phyloP scores from a whole-genome alignment of 2,329 filamentous ascomycete genomes.

The Alternaria incomplexa region DNA sequence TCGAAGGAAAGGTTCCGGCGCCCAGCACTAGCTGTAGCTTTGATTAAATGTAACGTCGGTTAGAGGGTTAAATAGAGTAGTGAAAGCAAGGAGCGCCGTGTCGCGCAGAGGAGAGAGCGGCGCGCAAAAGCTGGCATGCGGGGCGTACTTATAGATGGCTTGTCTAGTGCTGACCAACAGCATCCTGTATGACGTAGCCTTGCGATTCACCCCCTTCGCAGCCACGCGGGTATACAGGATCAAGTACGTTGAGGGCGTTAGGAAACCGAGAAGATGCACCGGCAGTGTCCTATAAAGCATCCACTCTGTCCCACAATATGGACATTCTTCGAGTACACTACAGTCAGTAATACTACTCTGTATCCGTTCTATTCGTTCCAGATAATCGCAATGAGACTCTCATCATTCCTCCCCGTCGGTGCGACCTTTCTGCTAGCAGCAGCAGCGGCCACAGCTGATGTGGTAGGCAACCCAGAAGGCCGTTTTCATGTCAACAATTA shows the following conservation, averaged over 20 bases:
- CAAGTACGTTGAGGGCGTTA: too few relatives aligned
- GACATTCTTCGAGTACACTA: background rate
- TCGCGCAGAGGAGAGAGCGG: too few relatives aligned
- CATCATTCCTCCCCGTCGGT: too few relatives aligned
- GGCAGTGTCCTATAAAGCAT: background rate
- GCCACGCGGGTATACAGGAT: too few relatives aligned
- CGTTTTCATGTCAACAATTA: too few relatives aligned
- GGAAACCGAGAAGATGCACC: too few relatives aligned
- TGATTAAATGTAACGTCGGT: background rate
- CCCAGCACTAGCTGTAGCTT: rapidly evolving
- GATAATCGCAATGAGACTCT: too few relatives aligned
- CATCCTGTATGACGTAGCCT: background rate
- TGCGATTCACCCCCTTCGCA: background rate
- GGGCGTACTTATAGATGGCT: background rate
- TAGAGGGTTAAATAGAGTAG: background rate
- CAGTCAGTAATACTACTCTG: too few relatives aligned
- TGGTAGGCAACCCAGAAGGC: too few relatives aligned
- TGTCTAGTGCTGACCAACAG: background rate
- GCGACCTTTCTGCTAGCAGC: background rate
- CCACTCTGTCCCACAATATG: background rate
- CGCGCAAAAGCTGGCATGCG: background rate
- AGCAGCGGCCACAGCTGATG: background rate
- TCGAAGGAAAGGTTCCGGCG: too few relatives aligned
- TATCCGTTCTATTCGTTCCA: too few relatives aligned
- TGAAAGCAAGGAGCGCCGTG: too few relatives aligned